Percentiles rank a stretch among this genome's conserved stretches.
These are phyloP conservation scores for Phytophthora cryptogea DNA, from an alignment of 352 stramenopile species.

Conservation along the genomic window DNA sequence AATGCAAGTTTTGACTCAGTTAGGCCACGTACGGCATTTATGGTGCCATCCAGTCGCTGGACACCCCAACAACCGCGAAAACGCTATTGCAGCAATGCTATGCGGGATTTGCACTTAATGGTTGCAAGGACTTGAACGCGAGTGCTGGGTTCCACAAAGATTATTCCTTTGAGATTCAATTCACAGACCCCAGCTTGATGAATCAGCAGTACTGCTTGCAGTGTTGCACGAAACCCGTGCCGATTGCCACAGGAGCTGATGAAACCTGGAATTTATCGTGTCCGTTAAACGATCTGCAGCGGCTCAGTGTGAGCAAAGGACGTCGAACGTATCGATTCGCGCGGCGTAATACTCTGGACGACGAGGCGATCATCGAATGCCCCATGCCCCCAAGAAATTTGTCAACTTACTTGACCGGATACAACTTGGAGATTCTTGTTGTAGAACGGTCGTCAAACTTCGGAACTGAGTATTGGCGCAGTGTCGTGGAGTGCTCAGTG, in stretches of 20 bases:
- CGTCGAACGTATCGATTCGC: conserved; percentile 63
- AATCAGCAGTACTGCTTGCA: conserved; percentile 67
- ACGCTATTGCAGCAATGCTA: conserved; percentile 64
- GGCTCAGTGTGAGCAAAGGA: conserved; percentile 70
- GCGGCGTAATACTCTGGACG: conserved; percentile 49
- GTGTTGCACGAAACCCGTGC: conserved; percentile 77
- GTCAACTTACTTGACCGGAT: conserved; percentile 59
- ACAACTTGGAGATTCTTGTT: conserved; percentile 59
- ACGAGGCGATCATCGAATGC: conserved; percentile 62
- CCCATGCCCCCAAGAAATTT: conserved; percentile 54
- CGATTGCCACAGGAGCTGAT: conserved; percentile 46
- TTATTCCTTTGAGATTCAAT: conserved; percentile 60
- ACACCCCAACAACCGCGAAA: conserved; percentile 38
- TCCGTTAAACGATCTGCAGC: conserved; percentile 66
- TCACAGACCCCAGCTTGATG: conserved; percentile 46
- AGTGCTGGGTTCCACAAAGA: conserved; percentile 49
- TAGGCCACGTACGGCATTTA: conserved; percentile 66
- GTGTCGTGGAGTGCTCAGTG: conserved; percentile 70
- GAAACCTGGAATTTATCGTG: conserved; percentile 83
- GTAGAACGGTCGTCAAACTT: conserved; percentile 51
- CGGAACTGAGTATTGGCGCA: conserved; percentile 66
- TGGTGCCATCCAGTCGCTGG: conserved; percentile 56
- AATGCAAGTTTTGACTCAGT: neutral
- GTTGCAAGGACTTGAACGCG: conserved; percentile 56
- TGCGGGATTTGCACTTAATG: conserved; percentile 62